phyloP scores from a whole-genome alignment of 176 grass and related monocot genomes.

The Bonia amplexicaulis region DNA sequence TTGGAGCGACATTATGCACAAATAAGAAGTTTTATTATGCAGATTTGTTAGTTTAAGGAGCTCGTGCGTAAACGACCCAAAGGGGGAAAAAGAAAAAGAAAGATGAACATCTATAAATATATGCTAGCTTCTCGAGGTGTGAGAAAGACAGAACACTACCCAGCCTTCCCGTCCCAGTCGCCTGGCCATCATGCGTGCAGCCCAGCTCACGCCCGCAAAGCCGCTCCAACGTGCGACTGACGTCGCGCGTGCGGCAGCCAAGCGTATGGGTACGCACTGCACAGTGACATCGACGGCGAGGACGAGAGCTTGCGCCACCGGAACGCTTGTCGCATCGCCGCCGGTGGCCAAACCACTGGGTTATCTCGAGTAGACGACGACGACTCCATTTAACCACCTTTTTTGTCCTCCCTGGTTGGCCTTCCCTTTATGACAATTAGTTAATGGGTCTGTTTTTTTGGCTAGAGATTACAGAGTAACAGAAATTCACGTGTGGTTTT shows the following conservation, averaged over 20 bases:
- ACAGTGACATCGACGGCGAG: background rate
- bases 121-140: background rate
- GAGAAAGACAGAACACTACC: background rate
- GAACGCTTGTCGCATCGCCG: background rate
- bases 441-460: too few relatives aligned
- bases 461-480: too few relatives aligned
- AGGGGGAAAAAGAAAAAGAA: too few relatives aligned
- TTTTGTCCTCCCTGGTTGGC: too few relatives aligned
- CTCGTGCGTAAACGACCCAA: too few relatives aligned
- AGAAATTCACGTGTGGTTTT: too few relatives aligned
- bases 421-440: accelerated
- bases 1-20: too few relatives aligned
- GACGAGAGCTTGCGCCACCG: background rate
- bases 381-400: background rate
- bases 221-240: background rate
- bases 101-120: too few relatives aligned
- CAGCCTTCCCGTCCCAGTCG: background rate
- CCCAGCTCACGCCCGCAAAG: background rate
- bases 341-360: background rate
- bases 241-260: slow-evolving; percentile 13
- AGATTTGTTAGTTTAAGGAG: too few relatives aligned
- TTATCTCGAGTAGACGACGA: background rate
- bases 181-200: background rate
- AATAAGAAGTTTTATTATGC: too few relatives aligned
- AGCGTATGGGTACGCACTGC: background rate